Evolutionary conservation across 2,329 filamentous ascomycete species (phyloP).

Genomic region (Chaetomium sp.): DNA sequence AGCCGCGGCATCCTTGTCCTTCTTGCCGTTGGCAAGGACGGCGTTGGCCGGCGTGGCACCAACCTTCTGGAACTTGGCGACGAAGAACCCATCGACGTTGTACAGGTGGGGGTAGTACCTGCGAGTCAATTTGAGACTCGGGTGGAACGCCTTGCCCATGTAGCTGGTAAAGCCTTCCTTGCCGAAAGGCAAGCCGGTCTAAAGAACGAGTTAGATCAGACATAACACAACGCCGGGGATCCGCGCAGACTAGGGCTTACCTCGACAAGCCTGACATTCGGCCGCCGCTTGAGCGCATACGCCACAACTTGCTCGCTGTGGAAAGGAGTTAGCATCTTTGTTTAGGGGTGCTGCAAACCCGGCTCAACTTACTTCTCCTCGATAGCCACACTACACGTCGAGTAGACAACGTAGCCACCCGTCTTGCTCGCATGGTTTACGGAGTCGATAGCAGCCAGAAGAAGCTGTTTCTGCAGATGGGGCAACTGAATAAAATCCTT

Average conservation of each 20-base stretch:
- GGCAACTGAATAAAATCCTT: constrained; percentile 90
- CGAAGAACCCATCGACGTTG: constrained; percentile 97
- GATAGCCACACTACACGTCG: constrained; percentile 88
- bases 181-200: constrained; percentile 79
- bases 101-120: constrained; percentile 86
- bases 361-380: constrained; percentile 57
- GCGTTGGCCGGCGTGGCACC: constrained; percentile 64
- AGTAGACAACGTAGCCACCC: constrained; percentile 93
- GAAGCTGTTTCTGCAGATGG: constrained; percentile 88
- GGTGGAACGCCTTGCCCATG: constrained; percentile 86
- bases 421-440: constrained; percentile 88
- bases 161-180: constrained; percentile 88
- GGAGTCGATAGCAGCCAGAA: constrained; percentile 89
- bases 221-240: neutral
- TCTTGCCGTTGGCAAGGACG: constrained; percentile 28
- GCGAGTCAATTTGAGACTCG: constrained; percentile 72
- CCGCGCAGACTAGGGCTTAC: neutral
- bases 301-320: constrained; percentile 51
- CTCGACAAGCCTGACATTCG: constrained; percentile 89
- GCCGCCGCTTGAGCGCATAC: constrained; percentile 83
- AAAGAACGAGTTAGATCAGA: constrained; percentile 6
- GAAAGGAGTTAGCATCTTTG: constrained; percentile 1
- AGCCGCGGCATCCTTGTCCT: constrained; percentile 20
- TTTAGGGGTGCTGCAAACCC: neutral
- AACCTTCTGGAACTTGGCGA: constrained; percentile 93